A percentile compares a stretch with the other conserved stretches of the same genome.
Conservation (phyloP, 2,329 filamentous ascomycete genomes). For the Pseudogymnoascus sp. region DNA sequence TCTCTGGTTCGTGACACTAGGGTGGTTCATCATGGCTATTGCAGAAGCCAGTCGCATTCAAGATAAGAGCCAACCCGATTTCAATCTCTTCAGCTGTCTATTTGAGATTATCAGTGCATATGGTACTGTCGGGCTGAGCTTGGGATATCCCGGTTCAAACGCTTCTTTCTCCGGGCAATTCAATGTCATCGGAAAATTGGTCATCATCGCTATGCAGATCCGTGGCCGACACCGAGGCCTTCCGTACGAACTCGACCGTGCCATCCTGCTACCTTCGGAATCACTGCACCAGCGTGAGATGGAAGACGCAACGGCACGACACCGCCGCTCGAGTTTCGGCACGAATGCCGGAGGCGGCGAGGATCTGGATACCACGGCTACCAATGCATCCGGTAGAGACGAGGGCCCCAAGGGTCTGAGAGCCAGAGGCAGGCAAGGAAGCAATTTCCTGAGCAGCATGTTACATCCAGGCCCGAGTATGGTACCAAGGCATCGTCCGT, state of each 20-base stretch:
- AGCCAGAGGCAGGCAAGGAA: not conserved
- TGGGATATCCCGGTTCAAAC: slow-evolving; percentile 71
- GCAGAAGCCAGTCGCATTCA: slow-evolving; percentile 69
- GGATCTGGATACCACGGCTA: not conserved
- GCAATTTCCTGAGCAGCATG: slow-evolving; percentile 23
- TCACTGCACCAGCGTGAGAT: slow-evolving; percentile 53
- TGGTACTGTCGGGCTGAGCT: slow-evolving; percentile 83
- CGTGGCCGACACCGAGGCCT: slow-evolving; percentile 61
- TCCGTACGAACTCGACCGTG: slow-evolving; percentile 61
- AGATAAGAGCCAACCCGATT: slow-evolving; percentile 42
- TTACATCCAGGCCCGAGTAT: slow-evolving; percentile 25
- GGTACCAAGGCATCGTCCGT: not conserved
- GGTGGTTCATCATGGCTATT: slow-evolving; percentile 87
- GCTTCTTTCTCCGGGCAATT: slow-evolving; percentile 80
- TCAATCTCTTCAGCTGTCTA: slow-evolving; percentile 61
- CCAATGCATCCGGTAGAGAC: not conserved
- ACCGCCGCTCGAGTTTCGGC: slow-evolving; percentile 11
- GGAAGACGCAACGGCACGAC: slow-evolving; percentile 29
- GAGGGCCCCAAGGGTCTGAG: not conserved
- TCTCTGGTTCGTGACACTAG: slow-evolving; percentile 92
- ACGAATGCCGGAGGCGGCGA: not conserved
- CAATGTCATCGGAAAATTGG: slow-evolving; percentile 51
- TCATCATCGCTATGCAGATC: slow-evolving; percentile 62
- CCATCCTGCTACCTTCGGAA: slow-evolving; percentile 60
- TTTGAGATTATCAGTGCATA: slow-evolving; percentile 86